Percentiles rank a stretch among this genome's conserved stretches.
Evolutionary conservation across 352 stramenopile species (phyloP).

Genomic region (Bremia lactucae): DNA sequence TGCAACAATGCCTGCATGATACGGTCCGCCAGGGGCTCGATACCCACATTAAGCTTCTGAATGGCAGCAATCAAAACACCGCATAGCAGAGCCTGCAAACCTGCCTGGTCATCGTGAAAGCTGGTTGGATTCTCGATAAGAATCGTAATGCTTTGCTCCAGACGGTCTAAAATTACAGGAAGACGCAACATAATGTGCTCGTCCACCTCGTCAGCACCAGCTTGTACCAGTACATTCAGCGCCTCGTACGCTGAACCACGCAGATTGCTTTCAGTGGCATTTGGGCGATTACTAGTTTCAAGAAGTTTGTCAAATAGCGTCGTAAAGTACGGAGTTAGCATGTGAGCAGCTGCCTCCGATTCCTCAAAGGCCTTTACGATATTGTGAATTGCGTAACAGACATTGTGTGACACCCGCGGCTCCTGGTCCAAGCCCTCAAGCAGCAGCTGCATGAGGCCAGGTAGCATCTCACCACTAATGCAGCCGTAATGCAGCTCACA

Average conservation of each 20-base stretch:
- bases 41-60: conserved; percentile 86
- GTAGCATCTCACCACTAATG: conserved; percentile 87
- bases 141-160: conserved; percentile 58
- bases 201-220: conserved; percentile 60
- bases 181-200: conserved; percentile 72
- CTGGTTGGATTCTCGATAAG: conserved; percentile 63
- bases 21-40: conserved; percentile 82
- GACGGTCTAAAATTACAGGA: conserved; percentile 66
- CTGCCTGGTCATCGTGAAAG: conserved; percentile 62
- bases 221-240: conserved; percentile 89
- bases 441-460: conserved; percentile 80
- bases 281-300: conserved; percentile 79
- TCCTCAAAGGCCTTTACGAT: conserved; percentile 90
- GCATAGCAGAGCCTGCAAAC: conserved; percentile 81
- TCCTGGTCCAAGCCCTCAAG: conserved; percentile 78
- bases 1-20: conserved; percentile 94
- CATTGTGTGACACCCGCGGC: conserved; percentile 88
- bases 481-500: conserved; percentile 90
- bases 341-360: conserved; percentile 55
- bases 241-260: conserved; percentile 89
- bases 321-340: conserved; percentile 88
- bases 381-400: conserved; percentile 95
- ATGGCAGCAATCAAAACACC: conserved; percentile 89
- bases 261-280: conserved; percentile 87
- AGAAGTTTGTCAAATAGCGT: conserved; percentile 90